Evolutionary conservation across 2,329 filamentous ascomycete genomes (phyloP).

Genomic region (Cucurbitaria berberidis): DNA sequence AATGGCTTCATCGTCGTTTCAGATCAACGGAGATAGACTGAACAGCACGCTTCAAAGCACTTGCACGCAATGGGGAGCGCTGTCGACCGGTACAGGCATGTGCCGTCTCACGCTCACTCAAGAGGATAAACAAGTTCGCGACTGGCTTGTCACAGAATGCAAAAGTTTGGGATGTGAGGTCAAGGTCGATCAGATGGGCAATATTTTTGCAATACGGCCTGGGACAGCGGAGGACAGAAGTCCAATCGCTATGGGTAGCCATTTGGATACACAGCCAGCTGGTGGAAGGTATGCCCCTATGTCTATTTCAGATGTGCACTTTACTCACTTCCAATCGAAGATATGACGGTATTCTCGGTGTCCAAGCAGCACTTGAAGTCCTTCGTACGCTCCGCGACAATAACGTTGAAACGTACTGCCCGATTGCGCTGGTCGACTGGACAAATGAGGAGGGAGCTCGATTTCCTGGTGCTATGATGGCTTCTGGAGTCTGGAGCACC

Average conservation of each 20-base stretch:
- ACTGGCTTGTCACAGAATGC: constrained; percentile 40
- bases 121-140: constrained; percentile 37
- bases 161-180: constrained; percentile 36
- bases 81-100: constrained; percentile 67
- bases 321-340: constrained; percentile 36
- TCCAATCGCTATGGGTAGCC: constrained; percentile 49
- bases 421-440: constrained; percentile 76
- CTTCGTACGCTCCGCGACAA: constrained; percentile 47
- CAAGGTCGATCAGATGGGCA: constrained; percentile 46
- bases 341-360: constrained; percentile 78
- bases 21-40: constrained; percentile 33
- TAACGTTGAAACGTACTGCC: constrained; percentile 56
- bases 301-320: neutral
- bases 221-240: constrained; percentile 57
- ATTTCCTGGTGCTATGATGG: constrained; percentile 75
- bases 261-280: constrained; percentile 61
- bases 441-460: constrained; percentile 82
- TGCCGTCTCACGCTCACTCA: constrained; percentile 66
- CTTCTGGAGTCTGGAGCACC: constrained; percentile 72
- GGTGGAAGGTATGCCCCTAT: constrained; percentile 16
- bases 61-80: constrained; percentile 36
- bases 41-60: constrained; percentile 34
- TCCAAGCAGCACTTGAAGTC: constrained; percentile 63
- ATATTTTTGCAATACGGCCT: constrained; percentile 40
- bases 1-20: constrained; percentile 11